Evolutionary conservation across 2,329 filamentous ascomycete species (phyloP), one percentile per base, ranked within the genome.

Genomic region (Harringtonia lauricola): DNA sequence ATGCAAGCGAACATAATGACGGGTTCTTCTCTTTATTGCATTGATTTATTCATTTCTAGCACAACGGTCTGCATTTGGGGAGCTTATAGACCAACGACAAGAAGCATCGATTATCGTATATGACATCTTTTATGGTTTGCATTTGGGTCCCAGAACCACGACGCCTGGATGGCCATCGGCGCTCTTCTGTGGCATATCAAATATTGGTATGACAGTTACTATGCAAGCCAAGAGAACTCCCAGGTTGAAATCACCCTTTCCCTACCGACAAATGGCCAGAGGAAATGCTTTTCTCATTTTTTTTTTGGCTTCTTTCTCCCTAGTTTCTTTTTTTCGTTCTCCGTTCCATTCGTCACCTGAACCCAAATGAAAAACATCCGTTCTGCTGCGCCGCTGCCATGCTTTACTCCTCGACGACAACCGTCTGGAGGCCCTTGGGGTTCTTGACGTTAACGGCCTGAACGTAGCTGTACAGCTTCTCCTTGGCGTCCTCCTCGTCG

Each of bases 401-500:
- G 31, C 40, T 63, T 73, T 80, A 76, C 65, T 82, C 78, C 71
- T 82, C 79, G 54, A 98, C 90, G 61, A 94, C 77, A 60, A 84
- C 80, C 58, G 92, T 98, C 65, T 85, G 80, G 59, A 98, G 83
- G 70, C 92, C 90, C 86, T 95, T 96, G 71, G 88, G 81, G 74
- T 94, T 85, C 86, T 96, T 95, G 67, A 96, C 89, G 72, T 95
- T 95, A 68, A 98, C 92, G 60, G 92, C 92, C 82, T 98, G 90
- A 59, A 98, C 92, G 74, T 95, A 95, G 71, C 85, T 92, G 84
- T 96, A 98, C 57, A 98, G 83, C 81, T 94, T 95, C 82, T 98
- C 87, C 79, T 95, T 95, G 68, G 94, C 92, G 63, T 86, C 87
- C 76, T 98, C 92, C 79, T 96, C 92, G 71, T 98, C 92, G 76